These are phyloP conservation scores for Gautieria morchelliformis DNA, from an alignment of 768 basidiomycete genomes.

Conservation along the genomic window DNA sequence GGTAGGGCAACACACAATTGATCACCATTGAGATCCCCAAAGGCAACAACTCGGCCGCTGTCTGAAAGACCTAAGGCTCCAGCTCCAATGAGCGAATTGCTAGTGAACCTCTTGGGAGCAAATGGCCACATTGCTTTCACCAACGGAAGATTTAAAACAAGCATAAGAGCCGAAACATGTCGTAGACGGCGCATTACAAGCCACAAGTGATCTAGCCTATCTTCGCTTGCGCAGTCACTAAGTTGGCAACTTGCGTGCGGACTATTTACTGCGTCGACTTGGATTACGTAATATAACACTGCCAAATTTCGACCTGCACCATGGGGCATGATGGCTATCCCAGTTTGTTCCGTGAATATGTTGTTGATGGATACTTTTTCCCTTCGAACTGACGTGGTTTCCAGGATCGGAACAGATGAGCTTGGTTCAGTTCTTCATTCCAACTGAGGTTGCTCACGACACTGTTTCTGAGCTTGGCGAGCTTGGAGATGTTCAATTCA, in stretches of 20 bases:
- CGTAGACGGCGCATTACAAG: neutral
- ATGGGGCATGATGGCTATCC: constrained; percentile 74
- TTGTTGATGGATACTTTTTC: neutral
- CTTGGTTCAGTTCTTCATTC: constrained; percentile 93
- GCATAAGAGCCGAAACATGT: neutral
- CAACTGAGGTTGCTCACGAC: constrained; percentile 95
- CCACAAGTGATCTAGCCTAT: neutral
- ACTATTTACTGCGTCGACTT: no score
- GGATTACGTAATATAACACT: neutral
- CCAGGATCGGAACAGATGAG: constrained; percentile 97
- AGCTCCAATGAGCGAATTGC: constrained; percentile 71
- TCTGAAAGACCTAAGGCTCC: constrained; percentile 70
- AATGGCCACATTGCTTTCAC: constrained; percentile 61
- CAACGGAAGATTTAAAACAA: neutral
- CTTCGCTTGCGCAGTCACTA: no score
- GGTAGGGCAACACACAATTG: constrained; percentile 62
- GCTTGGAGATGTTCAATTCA: constrained; percentile 93
- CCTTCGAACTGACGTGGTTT: constrained; percentile 8
- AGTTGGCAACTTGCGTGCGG: no score
- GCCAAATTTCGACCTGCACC: constrained; percentile 5
- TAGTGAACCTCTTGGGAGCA: constrained; percentile 72
- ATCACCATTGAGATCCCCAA: constrained; percentile 94
- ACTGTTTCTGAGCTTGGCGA: constrained; percentile 93
- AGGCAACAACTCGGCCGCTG: constrained; percentile 72
- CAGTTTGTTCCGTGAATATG: constrained; percentile 66